Base-by-base conservation (phyloP, 495 filamentous ascomycete species). In the Aspergillus taichungensis region DNA sequence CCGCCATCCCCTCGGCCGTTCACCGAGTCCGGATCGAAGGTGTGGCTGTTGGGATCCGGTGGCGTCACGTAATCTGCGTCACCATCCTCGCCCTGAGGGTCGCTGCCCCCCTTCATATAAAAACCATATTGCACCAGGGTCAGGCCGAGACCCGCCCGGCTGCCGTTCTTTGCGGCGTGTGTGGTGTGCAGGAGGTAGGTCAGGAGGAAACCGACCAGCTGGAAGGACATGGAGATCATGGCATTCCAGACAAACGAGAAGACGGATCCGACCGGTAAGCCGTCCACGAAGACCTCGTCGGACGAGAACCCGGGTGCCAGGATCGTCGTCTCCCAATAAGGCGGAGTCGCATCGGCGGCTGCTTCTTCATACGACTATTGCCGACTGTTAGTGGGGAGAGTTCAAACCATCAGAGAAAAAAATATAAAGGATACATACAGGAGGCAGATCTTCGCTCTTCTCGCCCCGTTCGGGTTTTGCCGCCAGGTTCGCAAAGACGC, bases 301-400 rank as follows among this genome's bases (percentile, higher is more conserved):
- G 76, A 75, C 2, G 83, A 84, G 37, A 82, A 77, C 29, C 91
- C 91, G 6, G 92, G 94, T 3, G 91, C 88, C 45, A 97, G 76
- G 54, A 98, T 96, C 2, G 92, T 96, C 12, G 91, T 97, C 67
- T 98, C 92, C 92, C 92, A 98, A 63, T 97, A 98, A 3, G 94
- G 92, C 0, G 92, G 92, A 31, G 92, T 88, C 13, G 91, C 87
- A 67, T 98, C 92, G 12, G 91, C 91, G 8, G 92, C 92, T 6
- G 92, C 92, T 80, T 95, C 89, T 76, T 98, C 94, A 69, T 98
- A 98, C 13, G 90, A 87, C 89, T 97, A 47, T 42, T 38, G 30
- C 29, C 9, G 30, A 40, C 43, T 7, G 51, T 37, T 12, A 45
- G 11, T 39, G 53, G 30, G 59, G 66, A 59, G 46, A 60, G n/a